These are phyloP conservation scores for Elasticomyces elasticus DNA, from an alignment of 495 filamentous ascomycete species.

Conservation along the genomic window DNA sequence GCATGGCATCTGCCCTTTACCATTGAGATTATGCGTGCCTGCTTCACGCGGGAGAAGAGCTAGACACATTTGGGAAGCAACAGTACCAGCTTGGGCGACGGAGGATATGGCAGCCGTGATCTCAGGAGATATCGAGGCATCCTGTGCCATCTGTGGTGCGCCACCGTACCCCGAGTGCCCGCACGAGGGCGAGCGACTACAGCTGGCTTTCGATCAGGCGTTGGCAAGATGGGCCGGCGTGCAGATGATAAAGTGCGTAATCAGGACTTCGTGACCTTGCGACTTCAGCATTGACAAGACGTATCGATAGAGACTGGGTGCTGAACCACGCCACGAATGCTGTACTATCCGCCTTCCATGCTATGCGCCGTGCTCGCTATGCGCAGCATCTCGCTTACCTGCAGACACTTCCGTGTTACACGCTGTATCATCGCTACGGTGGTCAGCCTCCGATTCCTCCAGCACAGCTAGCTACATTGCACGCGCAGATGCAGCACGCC, in stretches of 20 bases:
- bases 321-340: slow-evolving; percentile 58
- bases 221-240: slow-evolving; percentile 8
- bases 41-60: too few relatives aligned
- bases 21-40: too few relatives aligned
- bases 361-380: slow-evolving; percentile 51
- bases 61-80: too few relatives aligned
- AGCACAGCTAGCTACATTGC: slow-evolving; percentile 19
- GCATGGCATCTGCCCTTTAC: too few relatives aligned
- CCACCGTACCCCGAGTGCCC: slow-evolving; percentile 15
- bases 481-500: slow-evolving; percentile 43
- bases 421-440: slow-evolving; percentile 39
- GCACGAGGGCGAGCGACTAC: slow-evolving; percentile 16
- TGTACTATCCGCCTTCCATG: slow-evolving; percentile 57
- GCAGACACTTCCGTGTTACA: slow-evolving; percentile 46
- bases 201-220: slow-evolving; percentile 15
- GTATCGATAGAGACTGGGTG: slow-evolving; percentile 49
- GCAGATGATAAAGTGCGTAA: slow-evolving; percentile 7
- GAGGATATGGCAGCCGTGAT: background rate
- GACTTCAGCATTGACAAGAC: background rate
- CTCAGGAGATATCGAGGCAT: slow-evolving; percentile 9
- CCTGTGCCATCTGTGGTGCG: slow-evolving; percentile 20
- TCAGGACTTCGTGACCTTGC: background rate
- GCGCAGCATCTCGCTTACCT: slow-evolving; percentile 45
- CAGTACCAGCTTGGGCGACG: too few relatives aligned
- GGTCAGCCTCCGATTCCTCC: slow-evolving; percentile 30